Evolutionary conservation across 2,329 filamentous ascomycete genomes (phyloP), one percentile per base, ranked within the genome.

Genomic region (Fusarium anguioides): DNA sequence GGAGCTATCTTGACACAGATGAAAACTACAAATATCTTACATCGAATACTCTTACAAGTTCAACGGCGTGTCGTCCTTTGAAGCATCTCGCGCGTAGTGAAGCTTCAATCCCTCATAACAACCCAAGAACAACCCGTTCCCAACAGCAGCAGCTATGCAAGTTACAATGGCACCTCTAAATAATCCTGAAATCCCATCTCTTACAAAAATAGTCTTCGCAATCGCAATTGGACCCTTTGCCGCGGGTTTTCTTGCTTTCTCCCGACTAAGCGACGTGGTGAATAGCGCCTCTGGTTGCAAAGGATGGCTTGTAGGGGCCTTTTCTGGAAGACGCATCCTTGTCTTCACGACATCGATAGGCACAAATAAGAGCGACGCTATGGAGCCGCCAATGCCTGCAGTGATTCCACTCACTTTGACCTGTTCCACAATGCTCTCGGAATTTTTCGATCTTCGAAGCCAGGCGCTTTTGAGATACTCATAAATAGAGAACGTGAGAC

Each of bases 71-170:
- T 20, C 12, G 3, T 7, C 8, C n/a, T 35, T 50, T 1, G 21
- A 14, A 12, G 42, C 21, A 4, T 63, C 58, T 4, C 26, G 23
- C 1, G 33, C 37, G 18, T 63, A 63, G 6, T 52, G 40, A 15
- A 67, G 2, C 20, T 67, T 67, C 11, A 67, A 10, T 2, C 64
- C 64, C 14, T 67, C 64, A n/a, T 67, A 67, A 5, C 64, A 67
- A 4, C 64, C 53, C 10, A 67, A 33, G 7, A 64, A 67, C 1
- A 67, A 4, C 0, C 64, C 64, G 8, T 67, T 67, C 0, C 64
- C 64, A 1, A 67, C 37, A 8, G 64, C 65, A 6, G 64, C 64
- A 2, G 64, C 59, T 24, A 67, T 31, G 2, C 64, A 67, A 15
- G 64, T 67, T 2, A 68, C 53, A 17, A 48, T 55, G 1, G 65